Percentiles rank a stretch among this genome's conserved stretches.
phyloP scores from a whole-genome alignment of 805 yeast species.

The Komagataella pseudopastoris region DNA sequence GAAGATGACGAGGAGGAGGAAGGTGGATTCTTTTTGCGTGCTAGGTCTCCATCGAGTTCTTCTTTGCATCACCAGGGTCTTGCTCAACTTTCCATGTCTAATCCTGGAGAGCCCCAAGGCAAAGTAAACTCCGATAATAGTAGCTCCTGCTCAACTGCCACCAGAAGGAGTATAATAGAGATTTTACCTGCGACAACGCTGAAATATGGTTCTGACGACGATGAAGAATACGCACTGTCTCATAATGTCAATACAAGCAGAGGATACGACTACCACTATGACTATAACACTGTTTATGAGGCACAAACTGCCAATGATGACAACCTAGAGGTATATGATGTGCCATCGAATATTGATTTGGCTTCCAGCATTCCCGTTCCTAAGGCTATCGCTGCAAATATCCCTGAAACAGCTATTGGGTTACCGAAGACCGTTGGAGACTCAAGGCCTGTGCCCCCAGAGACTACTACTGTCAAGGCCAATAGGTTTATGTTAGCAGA shows the following conservation, averaged over 20 bases:
- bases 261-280: slow-evolving; percentile 69
- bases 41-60: slow-evolving; percentile 21
- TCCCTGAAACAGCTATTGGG: neutral
- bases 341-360: slow-evolving; percentile 15
- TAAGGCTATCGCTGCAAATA: neutral
- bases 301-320: slow-evolving; percentile 19
- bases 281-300: slow-evolving; percentile 66
- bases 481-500: slow-evolving; percentile 1
- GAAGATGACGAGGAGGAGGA: slow-evolving; percentile 45
- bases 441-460: neutral
- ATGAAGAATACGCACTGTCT: slow-evolving; percentile 50
- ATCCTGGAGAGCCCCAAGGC: neutral
- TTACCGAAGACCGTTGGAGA: neutral
- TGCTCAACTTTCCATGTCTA: neutral
- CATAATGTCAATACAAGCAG: slow-evolving; percentile 62
- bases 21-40: slow-evolving; percentile 56
- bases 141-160: neutral
- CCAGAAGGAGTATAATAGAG: slow-evolving; percentile 25
- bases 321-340: slow-evolving; percentile 21
- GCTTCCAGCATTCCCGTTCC: neutral
- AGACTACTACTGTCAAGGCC: neutral
- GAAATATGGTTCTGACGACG: slow-evolving; percentile 56
- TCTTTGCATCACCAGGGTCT: slow-evolving; percentile 12
- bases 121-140: slow-evolving; percentile 1
- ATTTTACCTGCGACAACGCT: slow-evolving; percentile 86